Evolutionary conservation across 768 basidiomycete genomes (phyloP).

Genomic region (Nidularia sp.): DNA sequence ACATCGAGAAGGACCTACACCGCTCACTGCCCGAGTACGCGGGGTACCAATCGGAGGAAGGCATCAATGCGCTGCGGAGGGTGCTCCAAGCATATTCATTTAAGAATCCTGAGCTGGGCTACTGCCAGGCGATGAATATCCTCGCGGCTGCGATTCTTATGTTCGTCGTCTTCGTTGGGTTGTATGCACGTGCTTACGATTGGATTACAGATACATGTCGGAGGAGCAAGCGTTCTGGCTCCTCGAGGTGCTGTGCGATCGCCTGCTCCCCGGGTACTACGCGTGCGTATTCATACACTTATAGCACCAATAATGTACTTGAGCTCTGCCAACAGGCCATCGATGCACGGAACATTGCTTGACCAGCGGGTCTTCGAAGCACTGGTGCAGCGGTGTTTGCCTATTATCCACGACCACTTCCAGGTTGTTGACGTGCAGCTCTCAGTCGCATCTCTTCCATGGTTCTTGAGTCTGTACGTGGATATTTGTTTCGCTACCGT

Average conservation of each 20-base stretch:
- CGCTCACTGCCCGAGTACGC: constrained; percentile 95
- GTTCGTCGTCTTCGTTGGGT: constrained; percentile 33
- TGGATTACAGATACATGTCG: constrained; percentile 80
- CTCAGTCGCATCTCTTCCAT: constrained; percentile 93
- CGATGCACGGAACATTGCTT: constrained; percentile 98
- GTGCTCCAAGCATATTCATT: constrained; percentile 96
- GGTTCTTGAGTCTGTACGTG: constrained; percentile 94
- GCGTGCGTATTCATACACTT: constrained; percentile 45
- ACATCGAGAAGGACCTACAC: constrained; percentile 98
- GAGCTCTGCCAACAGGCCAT: constrained; percentile 55
- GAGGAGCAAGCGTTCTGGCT: constrained; percentile 99
- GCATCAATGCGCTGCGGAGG: constrained; percentile 78
- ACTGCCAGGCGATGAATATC: constrained; percentile 99
- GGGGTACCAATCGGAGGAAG: constrained; percentile 89
- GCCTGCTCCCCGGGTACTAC: constrained; percentile 96
- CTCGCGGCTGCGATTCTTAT: constrained; percentile 93
- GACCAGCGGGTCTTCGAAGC: constrained; percentile 98
- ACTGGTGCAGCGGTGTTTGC: constrained; percentile 82
- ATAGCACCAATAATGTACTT: constrained; percentile 1
- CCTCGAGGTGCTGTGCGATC: constrained; percentile 89
- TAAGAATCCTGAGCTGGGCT: constrained; percentile 91
- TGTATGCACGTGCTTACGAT: constrained; percentile 6
- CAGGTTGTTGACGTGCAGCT: constrained; percentile 89
- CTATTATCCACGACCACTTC: constrained; percentile 94
- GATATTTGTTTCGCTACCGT: constrained; percentile 1